Conservation (phyloP, 169 alveolate species). For the Perkinsus chesapeaki region DNA sequence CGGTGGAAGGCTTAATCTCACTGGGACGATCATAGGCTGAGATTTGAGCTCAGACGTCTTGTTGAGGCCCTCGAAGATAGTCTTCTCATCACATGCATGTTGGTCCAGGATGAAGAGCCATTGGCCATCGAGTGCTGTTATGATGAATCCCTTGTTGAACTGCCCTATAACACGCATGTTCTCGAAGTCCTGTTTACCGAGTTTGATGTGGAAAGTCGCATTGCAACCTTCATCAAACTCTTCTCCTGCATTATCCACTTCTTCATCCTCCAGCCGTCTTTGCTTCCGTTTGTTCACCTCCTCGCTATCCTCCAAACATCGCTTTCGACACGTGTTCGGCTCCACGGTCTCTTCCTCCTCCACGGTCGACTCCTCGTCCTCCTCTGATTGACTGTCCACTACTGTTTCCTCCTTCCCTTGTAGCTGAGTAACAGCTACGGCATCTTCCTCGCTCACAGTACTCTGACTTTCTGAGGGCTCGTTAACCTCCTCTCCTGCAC, state of each 20-base stretch:
- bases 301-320: not conserved
- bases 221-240: not conserved
- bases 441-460: too few relatives aligned
- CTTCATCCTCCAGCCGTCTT: not conserved
- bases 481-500: too few relatives aligned
- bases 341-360: not conserved
- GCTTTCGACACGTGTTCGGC: not conserved
- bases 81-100: constrained; percentile 86
- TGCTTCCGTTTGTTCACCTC: not conserved
- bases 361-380: not conserved
- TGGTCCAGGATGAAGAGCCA: constrained; percentile 71
- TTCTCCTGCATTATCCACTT: not conserved
- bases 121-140: constrained; percentile 35
- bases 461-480: too few relatives aligned
- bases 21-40: constrained; percentile 32
- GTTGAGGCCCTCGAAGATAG: constrained; percentile 50
- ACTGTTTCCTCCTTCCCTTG: too few relatives aligned
- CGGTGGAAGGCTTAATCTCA: not conserved
- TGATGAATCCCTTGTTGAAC: constrained; percentile 79
- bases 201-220: constrained; percentile 14
- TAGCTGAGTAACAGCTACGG: too few relatives aligned
- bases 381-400: too few relatives aligned
- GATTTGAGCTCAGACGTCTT: constrained; percentile 63
- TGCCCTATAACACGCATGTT: constrained; percentile 25
- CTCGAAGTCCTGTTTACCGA: constrained; percentile 57